These are phyloP conservation scores for Verticillium dahliae DNA, from an alignment of 2,329 filamentous ascomycete species.

Conservation along the genomic window DNA sequence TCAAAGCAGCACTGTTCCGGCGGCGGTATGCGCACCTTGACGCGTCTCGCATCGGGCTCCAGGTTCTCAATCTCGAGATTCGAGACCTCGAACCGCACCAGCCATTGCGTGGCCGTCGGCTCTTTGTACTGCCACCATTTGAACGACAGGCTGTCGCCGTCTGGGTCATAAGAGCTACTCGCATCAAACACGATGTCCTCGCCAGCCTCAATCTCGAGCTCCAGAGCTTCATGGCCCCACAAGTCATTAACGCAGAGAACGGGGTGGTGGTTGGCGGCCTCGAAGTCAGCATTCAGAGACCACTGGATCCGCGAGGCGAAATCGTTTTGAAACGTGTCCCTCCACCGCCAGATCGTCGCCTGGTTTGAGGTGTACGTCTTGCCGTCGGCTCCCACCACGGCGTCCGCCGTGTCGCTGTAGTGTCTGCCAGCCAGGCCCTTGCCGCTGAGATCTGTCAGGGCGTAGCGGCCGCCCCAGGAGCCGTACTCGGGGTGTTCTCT, in stretches of 20 bases:
- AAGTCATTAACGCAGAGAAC: slow-evolving; percentile 34
- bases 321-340: slow-evolving; percentile 30
- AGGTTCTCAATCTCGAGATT: slow-evolving; percentile 19
- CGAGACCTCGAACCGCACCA: slow-evolving; percentile 26
- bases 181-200: slow-evolving; percentile 34
- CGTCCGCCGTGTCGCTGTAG: slow-evolving; percentile 20
- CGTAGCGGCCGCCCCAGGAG: slow-evolving; percentile 42
- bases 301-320: slow-evolving; percentile 33
- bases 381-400: slow-evolving; percentile 19
- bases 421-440: not conserved
- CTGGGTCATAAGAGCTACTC: slow-evolving; percentile 36
- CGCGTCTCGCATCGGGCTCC: slow-evolving; percentile 8
- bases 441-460: not conserved
- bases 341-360: slow-evolving; percentile 34
- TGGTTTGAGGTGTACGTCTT: slow-evolving; percentile 16
- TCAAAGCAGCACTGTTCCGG: slow-evolving; percentile 30
- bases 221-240: slow-evolving; percentile 25
- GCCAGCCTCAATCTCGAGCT: slow-evolving; percentile 25
- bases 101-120: slow-evolving; percentile 29
- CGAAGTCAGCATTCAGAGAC: slow-evolving; percentile 18
- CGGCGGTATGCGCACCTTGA: slow-evolving; percentile 29
- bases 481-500: slow-evolving; percentile 39
- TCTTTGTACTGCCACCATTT: slow-evolving; percentile 42
- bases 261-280: slow-evolving; percentile 36
- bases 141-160: slow-evolving; percentile 33